Conservation (phyloP, 1,284 basidiomycete genomes). For the Trichosporon ovoides region DNA sequence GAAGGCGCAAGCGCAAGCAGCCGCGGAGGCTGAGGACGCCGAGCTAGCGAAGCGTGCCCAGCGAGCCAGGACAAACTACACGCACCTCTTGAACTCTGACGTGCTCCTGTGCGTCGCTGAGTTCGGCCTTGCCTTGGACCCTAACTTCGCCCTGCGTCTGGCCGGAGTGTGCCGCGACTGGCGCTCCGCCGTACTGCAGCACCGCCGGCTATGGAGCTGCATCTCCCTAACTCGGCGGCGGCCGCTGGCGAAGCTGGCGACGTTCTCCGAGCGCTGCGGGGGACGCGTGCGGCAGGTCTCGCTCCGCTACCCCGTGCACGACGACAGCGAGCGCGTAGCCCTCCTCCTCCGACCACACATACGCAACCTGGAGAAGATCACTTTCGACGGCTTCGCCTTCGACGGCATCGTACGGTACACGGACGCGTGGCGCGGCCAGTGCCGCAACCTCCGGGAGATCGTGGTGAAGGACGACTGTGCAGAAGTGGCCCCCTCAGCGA, state of each 20-base stretch:
- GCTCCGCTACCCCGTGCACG: not conserved
- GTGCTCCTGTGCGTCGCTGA: slow-evolving; percentile 31
- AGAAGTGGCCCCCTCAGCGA: not conserved
- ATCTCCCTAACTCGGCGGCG: slow-evolving; percentile 24
- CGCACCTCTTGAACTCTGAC: slow-evolving; percentile 28
- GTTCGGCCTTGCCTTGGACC: slow-evolving; percentile 20
- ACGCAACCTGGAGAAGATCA: not conserved
- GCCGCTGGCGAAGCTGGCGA: slow-evolving; percentile 17
- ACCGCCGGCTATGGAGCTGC: slow-evolving; percentile 24
- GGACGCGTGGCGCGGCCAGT: not conserved
- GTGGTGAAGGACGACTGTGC: not conserved
- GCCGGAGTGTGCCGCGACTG: slow-evolving; percentile 30
- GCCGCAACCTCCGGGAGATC: not conserved
- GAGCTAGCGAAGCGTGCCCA: not conserved
- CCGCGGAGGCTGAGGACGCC: slow-evolving; percentile 5
- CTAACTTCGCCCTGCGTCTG: slow-evolving; percentile 27
- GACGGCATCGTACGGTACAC: too few species aligned
- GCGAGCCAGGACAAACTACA: slow-evolving; percentile 25
- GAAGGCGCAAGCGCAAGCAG: not conserved
- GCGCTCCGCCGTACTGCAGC: slow-evolving; percentile 23
- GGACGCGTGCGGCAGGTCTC: slow-evolving; percentile 19
- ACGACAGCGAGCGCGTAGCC: not conserved
- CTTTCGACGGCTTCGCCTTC: not conserved
- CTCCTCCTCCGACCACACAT: not conserved
- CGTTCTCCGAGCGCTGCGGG: slow-evolving; percentile 23